A percentile compares a stretch with the other conserved stretches of the same genome.
Conservation (phyloP, 495 filamentous ascomycete genomes). For the Penicillium pulvis region DNA sequence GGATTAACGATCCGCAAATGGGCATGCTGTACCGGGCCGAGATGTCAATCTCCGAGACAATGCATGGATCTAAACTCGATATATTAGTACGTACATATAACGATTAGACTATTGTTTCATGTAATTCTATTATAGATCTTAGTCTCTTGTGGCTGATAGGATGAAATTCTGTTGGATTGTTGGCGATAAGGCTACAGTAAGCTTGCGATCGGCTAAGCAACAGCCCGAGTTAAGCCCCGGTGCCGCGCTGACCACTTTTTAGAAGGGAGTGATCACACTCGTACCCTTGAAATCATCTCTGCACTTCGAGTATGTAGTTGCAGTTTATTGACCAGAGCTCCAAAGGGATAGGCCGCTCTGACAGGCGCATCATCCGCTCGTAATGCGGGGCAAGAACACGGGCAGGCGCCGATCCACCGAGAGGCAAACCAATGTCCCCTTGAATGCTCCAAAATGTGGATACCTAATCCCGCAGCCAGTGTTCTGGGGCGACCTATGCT, state of each 20-base stretch:
- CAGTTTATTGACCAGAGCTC: neutral
- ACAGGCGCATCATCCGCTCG: neutral
- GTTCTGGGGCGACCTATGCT: neutral
- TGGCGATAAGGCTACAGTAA: neutral
- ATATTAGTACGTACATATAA: neutral
- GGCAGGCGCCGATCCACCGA: conserved; percentile 1
- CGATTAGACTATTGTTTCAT: neutral
- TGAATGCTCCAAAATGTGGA: neutral
- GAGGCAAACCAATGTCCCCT: neutral
- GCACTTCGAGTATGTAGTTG: too few species aligned
- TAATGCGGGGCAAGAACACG: neutral
- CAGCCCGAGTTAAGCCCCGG: too few species aligned
- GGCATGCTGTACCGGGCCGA: conserved; percentile 4
- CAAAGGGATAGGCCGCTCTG: neutral
- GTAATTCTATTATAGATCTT: neutral
- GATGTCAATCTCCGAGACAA: neutral
- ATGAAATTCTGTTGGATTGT: neutral
- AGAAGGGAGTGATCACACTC: too few species aligned
- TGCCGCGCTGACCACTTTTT: too few species aligned
- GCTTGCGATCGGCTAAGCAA: too few species aligned
- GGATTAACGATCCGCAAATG: neutral
- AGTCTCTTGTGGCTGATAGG: neutral
- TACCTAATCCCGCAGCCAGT: neutral
- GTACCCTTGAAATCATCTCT: too few species aligned
- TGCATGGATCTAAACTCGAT: neutral